Conservation (phyloP, 2,329 filamentous ascomycete genomes). For the Botryotinia globosa region DNA sequence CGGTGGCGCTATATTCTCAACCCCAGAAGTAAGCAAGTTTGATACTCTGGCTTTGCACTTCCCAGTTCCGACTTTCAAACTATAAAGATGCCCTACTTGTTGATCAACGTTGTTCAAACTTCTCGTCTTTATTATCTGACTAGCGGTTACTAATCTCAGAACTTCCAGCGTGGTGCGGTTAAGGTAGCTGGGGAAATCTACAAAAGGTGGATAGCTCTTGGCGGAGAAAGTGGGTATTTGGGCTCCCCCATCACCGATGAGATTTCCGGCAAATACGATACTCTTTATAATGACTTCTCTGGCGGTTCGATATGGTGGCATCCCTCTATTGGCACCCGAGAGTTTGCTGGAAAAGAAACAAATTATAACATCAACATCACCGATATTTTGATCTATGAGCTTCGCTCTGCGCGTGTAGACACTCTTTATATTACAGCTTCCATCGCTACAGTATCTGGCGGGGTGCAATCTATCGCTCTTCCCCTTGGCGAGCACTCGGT, state of each 20-base stretch:
- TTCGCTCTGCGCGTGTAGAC: slow-evolving; percentile 1
- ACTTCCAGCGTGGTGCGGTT: background rate
- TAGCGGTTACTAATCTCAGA: background rate
- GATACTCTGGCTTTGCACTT: background rate
- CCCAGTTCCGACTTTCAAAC: background rate
- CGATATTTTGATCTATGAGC: background rate
- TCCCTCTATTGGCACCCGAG: background rate
- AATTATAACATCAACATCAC: slow-evolving; percentile 3
- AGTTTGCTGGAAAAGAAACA: slow-evolving; percentile 1
- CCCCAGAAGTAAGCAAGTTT: slow-evolving; percentile 3
- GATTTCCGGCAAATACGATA: background rate
- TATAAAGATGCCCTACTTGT: background rate
- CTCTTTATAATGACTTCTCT: slow-evolving; percentile 3
- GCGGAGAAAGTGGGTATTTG: background rate
- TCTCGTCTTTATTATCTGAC: background rate
- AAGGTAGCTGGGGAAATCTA: slow-evolving; percentile 4
- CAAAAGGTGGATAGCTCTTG: slow-evolving; percentile 8
- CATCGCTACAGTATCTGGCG: background rate
- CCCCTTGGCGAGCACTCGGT: background rate
- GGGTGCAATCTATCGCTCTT: background rate
- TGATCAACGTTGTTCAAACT: too few relatives aligned
- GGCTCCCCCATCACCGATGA: slow-evolving; percentile 5
- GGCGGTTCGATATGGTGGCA: slow-evolving; percentile 17
- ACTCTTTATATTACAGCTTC: slow-evolving; percentile 11
- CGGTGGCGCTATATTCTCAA: slow-evolving; percentile 4